These are phyloP conservation scores for Tylopilus sp. DNA, from an alignment of 1,284 basidiomycete genomes.

Conservation along the genomic window DNA sequence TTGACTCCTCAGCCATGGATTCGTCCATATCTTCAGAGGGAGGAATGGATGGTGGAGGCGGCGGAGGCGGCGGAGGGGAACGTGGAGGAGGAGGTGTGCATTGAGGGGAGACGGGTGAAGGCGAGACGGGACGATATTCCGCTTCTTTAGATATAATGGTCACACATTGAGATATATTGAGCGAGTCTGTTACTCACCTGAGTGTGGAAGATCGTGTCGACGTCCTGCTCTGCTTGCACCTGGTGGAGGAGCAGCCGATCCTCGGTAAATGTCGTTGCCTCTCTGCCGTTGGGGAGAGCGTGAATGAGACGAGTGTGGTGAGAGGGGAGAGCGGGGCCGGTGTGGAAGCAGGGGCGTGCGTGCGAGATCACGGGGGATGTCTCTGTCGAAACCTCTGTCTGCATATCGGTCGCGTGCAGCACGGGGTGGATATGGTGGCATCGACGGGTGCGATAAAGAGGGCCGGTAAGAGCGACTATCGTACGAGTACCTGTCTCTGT, in stretches of 20 bases:
- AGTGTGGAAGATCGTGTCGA: no score
- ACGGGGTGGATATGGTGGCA: constrained; percentile 14
- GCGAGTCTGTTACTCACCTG: no score
- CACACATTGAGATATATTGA: no score
- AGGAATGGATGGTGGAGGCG: constrained; percentile 27
- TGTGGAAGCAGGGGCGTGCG: constrained; percentile 33
- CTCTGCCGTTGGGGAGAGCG: constrained; percentile 14
- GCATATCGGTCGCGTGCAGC: constrained; percentile 24
- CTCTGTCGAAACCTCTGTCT: constrained; percentile 24
- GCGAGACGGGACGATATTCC: no score
- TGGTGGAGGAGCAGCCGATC: constrained; percentile 5
- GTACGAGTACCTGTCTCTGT: constrained; percentile 22
- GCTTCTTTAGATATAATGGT: no score
- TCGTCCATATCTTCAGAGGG: constrained; percentile 37
- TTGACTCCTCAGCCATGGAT: constrained; percentile 20
- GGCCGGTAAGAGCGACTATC: constrained; percentile 24
- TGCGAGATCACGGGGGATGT: constrained; percentile 26
- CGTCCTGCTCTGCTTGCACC: constrained; percentile 6
- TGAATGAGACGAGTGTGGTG: constrained; percentile 19
- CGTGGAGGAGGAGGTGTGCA: constrained; percentile 14
- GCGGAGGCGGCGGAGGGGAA: constrained; percentile 39
- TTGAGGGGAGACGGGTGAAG: no score
- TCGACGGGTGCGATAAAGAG: constrained; percentile 5
- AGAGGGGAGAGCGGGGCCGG: constrained; percentile 26
- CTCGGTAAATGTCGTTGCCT: constrained; percentile 12